A percentile compares a stretch with the other conserved stretches of the same genome.
phyloP scores from a whole-genome alignment of 2,329 filamentous ascomycete species.

The Monosporascus sp. region DNA sequence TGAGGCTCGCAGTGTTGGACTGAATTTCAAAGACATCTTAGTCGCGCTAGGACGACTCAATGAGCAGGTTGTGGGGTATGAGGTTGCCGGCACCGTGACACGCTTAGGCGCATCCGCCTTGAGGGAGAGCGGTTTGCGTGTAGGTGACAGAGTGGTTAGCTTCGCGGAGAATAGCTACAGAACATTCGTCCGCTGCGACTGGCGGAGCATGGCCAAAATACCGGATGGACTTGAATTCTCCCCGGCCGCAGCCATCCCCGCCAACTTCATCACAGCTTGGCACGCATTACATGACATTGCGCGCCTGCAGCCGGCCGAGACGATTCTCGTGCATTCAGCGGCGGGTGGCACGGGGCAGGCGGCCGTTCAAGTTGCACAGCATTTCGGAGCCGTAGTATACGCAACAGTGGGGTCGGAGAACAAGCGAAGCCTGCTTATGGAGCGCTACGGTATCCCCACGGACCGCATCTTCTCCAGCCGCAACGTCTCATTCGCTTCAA shows the following conservation, averaged over 20 bases:
- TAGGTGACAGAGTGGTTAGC: constrained; percentile 4
- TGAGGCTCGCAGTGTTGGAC: neutral
- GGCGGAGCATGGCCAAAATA: neutral
- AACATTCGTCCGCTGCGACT: constrained; percentile 1
- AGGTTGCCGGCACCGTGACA: constrained; percentile 25
- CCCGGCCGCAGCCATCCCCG: neutral
- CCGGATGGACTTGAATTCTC: neutral
- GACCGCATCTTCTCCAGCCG: constrained; percentile 22
- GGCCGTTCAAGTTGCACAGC: constrained; percentile 1
- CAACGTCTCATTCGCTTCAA: constrained; percentile 15
- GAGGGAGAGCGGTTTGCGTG: constrained; percentile 1
- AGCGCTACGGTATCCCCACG: constrained; percentile 16
- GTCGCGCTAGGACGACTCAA: neutral
- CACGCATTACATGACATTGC: constrained; percentile 17
- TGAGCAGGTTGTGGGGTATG: neutral
- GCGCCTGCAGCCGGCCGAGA: constrained; percentile 10
- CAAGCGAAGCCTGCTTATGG: constrained; percentile 19
- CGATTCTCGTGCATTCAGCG: constrained; percentile 10
- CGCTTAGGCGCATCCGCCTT: constrained; percentile 16
- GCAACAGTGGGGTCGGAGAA: constrained; percentile 18
- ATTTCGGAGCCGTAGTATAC: constrained; percentile 15
- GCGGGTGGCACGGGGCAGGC: constrained; percentile 5
- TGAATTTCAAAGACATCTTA: neutral
- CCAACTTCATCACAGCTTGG: constrained; percentile 14
- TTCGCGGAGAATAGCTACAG: constrained; percentile 2